These are phyloP conservation scores for Brassica incana DNA, from an alignment of 345 rosid genomes.

Conservation along the genomic window DNA sequence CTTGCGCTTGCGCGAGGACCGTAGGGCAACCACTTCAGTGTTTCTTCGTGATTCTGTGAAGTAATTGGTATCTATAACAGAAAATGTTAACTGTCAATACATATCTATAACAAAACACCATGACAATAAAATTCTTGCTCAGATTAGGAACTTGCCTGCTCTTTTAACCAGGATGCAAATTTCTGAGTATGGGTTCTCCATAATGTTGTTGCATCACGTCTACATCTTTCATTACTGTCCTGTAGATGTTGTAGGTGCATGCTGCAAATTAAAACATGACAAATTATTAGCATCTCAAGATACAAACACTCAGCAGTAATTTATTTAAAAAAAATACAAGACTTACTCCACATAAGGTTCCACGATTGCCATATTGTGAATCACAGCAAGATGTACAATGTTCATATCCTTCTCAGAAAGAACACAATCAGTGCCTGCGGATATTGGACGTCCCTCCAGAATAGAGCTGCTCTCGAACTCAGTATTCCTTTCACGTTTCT, in stretches of 20 bases:
- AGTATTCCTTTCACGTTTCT: background rate
- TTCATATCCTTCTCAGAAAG: background rate
- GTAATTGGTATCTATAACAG: background rate
- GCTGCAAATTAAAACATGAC: background rate
- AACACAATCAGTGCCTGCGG: background rate
- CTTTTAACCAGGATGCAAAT: background rate
- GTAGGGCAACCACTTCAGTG: background rate
- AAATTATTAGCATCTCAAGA: background rate
- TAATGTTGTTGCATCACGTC: background rate
- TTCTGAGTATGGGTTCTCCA: background rate
- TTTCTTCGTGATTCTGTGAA: background rate
- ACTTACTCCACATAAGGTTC: slow-evolving; percentile 7
- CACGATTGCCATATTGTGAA: background rate
- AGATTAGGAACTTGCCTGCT: background rate
- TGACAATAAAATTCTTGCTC: background rate
- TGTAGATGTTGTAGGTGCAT: slow-evolving; percentile 1
- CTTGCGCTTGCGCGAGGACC: background rate
- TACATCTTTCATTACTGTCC: background rate
- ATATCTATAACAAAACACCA: background rate
- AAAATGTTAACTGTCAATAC: background rate
- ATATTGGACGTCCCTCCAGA: slow-evolving; percentile 2
- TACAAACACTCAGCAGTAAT: background rate
- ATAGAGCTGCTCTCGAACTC: background rate
- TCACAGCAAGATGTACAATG: background rate
- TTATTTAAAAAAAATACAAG: background rate